Base-by-base conservation (phyloP, 768 basidiomycete genomes). In the Polyporus arcularius region DNA sequence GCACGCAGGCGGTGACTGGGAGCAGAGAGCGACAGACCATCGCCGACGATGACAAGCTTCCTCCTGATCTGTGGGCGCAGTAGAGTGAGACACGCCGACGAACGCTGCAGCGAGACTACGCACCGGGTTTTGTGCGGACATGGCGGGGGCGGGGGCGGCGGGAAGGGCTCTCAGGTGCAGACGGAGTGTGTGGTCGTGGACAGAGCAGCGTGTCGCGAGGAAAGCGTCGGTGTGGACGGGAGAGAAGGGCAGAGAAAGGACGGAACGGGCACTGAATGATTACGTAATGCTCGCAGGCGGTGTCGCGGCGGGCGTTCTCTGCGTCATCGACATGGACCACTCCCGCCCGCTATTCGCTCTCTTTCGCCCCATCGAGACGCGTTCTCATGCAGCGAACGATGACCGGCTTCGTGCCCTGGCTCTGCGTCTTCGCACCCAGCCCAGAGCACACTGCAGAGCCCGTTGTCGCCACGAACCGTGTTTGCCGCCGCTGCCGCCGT, bases 11-110 rank as follows among this genome's bases (percentile, higher is more conserved):
- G 66, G 45, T 49, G 21, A 26, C 5, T 62, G 58, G 12, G 52
- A 46, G 41, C 16, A 15, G 46, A 30, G 42, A 49, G 21, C 40
- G 26, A 61, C 87, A 73, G 80, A 80, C 96, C 96, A 77, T 99
- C 96, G 67, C 96, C 96, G 63, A 98, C 95, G 72, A 95, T 94
- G 76, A 96, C 95, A 60, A 98, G 81, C 79, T 98, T 98, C 70
- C 95, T 84, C 68, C 94, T 87, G 75, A 98, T 92, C 94, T 96
- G 66, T 41, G 48, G 26, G 28, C 26, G 40, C 48, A 10, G 30
- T 31, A 49, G 43, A 49, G 32, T 60, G 61, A 58, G 60, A 47
- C 35, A 26, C 48, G 55, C 28, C 15, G 46, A 31, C 40, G 31
- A 43, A 49, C 40, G 40, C 2, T 26, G 46, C 26, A 48, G 46